Conservation (phyloP, 2,329 filamentous ascomycete species). For the Didymella segeticola region DNA sequence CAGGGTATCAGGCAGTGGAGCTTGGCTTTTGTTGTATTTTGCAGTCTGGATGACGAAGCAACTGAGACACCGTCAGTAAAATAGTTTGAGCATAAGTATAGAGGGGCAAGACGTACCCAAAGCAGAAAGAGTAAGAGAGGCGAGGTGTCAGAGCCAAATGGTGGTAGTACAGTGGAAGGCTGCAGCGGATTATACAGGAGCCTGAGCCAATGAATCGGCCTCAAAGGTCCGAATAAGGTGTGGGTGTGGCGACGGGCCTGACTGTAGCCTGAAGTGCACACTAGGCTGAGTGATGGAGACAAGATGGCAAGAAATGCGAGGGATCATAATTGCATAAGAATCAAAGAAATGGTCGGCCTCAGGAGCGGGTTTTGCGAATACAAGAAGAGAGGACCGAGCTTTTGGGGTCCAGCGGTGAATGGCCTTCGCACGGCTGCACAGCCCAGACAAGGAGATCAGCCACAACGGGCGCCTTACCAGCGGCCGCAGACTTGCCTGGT, state of each 20-base stretch:
- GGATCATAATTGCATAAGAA: conserved; percentile 15
- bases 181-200: conserved; percentile 34
- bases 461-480: conserved; percentile 12
- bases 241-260: conserved; percentile 36
- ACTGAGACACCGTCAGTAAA: conserved; percentile 33
- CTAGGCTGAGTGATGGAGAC: background rate
- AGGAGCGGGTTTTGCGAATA: conserved; percentile 27
- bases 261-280: conserved; percentile 40
- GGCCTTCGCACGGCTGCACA: conserved; percentile 47
- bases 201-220: conserved; percentile 29
- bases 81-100: conserved; percentile 21
- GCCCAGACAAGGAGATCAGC: conserved; percentile 25
- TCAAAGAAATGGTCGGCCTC: conserved; percentile 31
- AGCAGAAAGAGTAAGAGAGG: conserved; percentile 36
- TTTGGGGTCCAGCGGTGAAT: conserved; percentile 35
- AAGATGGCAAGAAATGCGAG: background rate
- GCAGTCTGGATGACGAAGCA: conserved; percentile 31
- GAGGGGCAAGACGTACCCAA: conserved; percentile 20
- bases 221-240: conserved; percentile 32
- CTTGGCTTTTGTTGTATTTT: conserved; percentile 18
- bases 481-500: conserved; percentile 11
- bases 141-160: conserved; percentile 27
- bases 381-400: conserved; percentile 32
- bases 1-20: conserved; percentile 14
- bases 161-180: conserved; percentile 33